phyloP scores from a whole-genome alignment of 2,329 filamentous ascomycete species.

The Fusarium tricinctum region DNA sequence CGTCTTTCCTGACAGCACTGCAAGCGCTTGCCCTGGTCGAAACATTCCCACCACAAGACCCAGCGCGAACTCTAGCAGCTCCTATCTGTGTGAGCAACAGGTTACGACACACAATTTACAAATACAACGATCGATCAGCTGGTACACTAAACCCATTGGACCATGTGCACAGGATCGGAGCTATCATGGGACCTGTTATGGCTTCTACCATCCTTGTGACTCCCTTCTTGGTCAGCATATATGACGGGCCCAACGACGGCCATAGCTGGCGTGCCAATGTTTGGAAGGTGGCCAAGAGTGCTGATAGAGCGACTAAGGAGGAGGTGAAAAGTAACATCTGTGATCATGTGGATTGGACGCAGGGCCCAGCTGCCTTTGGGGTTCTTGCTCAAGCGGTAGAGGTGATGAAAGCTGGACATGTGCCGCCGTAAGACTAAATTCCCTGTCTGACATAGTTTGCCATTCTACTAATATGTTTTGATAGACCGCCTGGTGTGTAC shows the following conservation, averaged over 20 bases:
- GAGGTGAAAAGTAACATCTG: background rate
- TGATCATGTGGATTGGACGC: constrained; percentile 18
- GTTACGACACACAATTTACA: background rate
- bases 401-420: constrained; percentile 8
- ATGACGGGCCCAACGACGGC: fast-evolving
- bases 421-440: background rate
- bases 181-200: constrained; percentile 4
- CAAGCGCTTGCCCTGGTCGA: constrained; percentile 10
- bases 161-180: background rate
- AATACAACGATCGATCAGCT: background rate
- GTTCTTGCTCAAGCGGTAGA: constrained; percentile 2
- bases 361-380: constrained; percentile 14
- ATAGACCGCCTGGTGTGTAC: constrained; percentile 13
- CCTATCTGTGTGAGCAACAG: constrained; percentile 21
- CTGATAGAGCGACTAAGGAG: background rate
- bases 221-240: constrained; percentile 4
- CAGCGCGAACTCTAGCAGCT: background rate
- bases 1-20: constrained; percentile 3
- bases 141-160: background rate
- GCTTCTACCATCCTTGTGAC: constrained; percentile 11
- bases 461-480: background rate
- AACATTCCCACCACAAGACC: background rate
- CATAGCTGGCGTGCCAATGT: background rate
- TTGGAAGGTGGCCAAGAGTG: background rate
- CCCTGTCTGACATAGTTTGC: no score